Evolutionary conservation across 305 asterid species (phyloP).

Genomic region (Fraxinus velutina): DNA sequence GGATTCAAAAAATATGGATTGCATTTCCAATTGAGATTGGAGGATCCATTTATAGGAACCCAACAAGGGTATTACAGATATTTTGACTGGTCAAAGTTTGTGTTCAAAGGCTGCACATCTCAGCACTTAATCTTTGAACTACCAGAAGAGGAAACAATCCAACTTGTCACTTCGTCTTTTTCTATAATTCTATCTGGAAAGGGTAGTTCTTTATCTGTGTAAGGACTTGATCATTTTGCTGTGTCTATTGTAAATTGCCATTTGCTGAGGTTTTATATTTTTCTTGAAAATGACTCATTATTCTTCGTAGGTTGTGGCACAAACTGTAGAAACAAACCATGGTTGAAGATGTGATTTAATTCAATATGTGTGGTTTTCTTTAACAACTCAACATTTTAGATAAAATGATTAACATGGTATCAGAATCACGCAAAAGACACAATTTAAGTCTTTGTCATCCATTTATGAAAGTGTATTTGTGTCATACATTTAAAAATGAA

Average conservation of each 20-base stretch:
- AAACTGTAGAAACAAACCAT: neutral
- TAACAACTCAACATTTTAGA: too few relatives aligned
- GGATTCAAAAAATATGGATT: neutral
- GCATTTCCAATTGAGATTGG: neutral
- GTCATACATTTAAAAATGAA: neutral
- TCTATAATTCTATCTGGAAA: neutral
- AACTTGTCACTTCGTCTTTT: neutral
- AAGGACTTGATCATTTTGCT: neutral
- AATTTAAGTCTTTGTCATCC: too few relatives aligned
- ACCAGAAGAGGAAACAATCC: neutral
- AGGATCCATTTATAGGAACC: neutral
- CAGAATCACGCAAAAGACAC: neutral
- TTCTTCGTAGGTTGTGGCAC: neutral
- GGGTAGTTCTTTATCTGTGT: neutral
- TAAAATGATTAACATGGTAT: neutral
- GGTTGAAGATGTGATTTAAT: neutral
- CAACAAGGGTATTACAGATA: neutral
- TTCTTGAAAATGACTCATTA: neutral
- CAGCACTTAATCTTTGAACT: neutral
- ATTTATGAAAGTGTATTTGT: neutral
- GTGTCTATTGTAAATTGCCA: neutral
- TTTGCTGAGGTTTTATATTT: neutral
- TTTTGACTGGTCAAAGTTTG: conserved; percentile 21
- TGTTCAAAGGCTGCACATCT: neutral
- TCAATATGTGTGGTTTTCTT: neutral